Conservation (phyloP, 208 protist species). For the Histomonas meleagridis region DNA sequence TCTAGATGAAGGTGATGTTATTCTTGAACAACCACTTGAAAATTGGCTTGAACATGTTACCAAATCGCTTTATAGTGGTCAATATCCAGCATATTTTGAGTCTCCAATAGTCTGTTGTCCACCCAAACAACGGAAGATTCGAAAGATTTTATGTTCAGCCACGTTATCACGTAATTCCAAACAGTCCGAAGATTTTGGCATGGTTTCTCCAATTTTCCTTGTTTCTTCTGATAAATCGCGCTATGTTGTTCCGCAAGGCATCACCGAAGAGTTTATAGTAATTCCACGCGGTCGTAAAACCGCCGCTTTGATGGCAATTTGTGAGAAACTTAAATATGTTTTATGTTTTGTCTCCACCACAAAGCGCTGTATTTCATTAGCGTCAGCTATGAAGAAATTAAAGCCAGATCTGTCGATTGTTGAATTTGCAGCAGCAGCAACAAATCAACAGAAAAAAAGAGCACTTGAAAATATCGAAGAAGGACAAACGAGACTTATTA, state of each 20-base stretch:
- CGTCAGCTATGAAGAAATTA: not conserved
- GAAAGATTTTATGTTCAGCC: not conserved
- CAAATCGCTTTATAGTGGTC: not conserved
- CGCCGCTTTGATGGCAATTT: not conserved
- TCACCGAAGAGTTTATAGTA: not conserved
- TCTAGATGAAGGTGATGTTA: constrained; percentile 87
- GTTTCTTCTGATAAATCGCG: not conserved
- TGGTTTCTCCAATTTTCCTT: not conserved
- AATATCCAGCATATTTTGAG: not conserved
- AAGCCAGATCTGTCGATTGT: not conserved
- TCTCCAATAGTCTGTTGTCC: not conserved
- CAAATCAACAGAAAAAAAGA: not conserved
- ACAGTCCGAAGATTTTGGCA: constrained; percentile 26
- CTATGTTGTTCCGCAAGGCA: not conserved
- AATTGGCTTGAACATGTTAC: constrained; percentile 23
- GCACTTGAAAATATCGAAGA: not conserved
- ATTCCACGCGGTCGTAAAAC: not conserved
- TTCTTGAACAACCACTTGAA: not conserved
- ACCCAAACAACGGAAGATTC: not conserved
- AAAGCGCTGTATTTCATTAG: not conserved
- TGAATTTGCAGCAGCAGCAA: not conserved
- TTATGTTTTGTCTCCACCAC: not conserved
- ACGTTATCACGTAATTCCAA: constrained; percentile 27
- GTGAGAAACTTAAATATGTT: not conserved
- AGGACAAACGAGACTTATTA: constrained; percentile 49